Evolutionary conservation across 306 rosid species (phyloP).

Genomic region (Acacia crassicarpa): DNA sequence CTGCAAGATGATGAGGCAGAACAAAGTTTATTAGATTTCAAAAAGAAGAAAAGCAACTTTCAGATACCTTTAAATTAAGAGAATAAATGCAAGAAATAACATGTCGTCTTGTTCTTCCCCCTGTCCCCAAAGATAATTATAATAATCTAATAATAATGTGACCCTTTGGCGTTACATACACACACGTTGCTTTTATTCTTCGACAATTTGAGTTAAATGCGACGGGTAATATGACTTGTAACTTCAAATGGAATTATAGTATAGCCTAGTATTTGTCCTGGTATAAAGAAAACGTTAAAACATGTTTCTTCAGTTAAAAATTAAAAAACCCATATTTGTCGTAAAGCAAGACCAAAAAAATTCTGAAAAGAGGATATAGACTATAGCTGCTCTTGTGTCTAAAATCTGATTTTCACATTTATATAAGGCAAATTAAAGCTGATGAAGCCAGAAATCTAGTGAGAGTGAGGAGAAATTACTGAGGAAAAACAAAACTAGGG

Average conservation of each 20-base stretch:
- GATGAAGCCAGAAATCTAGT: not conserved
- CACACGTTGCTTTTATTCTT: not conserved
- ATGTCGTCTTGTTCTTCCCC: not conserved
- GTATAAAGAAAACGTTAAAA: not conserved
- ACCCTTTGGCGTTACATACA: not conserved
- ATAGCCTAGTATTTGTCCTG: not conserved
- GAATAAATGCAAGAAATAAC: not conserved
- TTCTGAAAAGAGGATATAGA: not conserved
- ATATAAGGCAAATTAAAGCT: not conserved
- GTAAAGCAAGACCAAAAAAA: not conserved
- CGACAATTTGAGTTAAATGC: not conserved
- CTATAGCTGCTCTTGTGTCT: not conserved
- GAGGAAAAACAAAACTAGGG: not conserved
- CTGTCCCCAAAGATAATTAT: not conserved
- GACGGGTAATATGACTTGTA: not conserved
- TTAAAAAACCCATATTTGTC: not conserved
- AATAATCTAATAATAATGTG: not conserved
- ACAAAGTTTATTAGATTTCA: not conserved
- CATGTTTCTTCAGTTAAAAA: not conserved
- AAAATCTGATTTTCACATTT: not conserved
- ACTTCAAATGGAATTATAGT: not conserved
- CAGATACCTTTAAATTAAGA: not conserved
- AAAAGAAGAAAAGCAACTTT: not conserved
- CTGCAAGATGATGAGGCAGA: not conserved
- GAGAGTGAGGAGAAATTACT: not conserved